Percentiles rank a stretch among this genome's conserved stretches.
Conservation (phyloP, 2,329 filamentous ascomycete species). For the Fusarium coffeatum region DNA sequence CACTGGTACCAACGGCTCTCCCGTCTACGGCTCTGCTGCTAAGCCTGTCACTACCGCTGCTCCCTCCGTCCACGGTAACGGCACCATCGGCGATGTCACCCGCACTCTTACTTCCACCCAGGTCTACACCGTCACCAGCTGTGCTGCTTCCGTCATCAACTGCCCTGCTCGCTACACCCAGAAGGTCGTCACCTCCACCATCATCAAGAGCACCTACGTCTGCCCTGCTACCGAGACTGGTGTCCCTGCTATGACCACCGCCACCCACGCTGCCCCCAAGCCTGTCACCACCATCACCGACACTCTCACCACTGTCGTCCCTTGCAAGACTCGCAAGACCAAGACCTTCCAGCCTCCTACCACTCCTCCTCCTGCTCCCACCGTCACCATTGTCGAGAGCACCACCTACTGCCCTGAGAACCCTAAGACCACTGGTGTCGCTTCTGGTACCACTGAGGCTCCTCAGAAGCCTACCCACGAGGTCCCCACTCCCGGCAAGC, state of each 20-base stretch:
- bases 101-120: conserved; percentile 43
- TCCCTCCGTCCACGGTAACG: neutral
- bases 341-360: conserved; percentile 44
- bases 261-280: conserved; percentile 16
- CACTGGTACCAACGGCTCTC: neutral
- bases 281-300: conserved; percentile 42
- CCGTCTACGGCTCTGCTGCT: neutral
- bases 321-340: conserved; percentile 42
- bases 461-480: neutral
- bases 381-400: conserved; percentile 39
- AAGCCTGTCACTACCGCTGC: conserved; percentile 4
- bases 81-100: conserved; percentile 32
- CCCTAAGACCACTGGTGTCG: neutral
- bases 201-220: conserved; percentile 37
- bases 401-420: conserved; percentile 32
- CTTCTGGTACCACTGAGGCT: neutral
- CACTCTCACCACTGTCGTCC: conserved; percentile 43
- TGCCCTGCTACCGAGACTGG: conserved; percentile 41
- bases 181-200: conserved; percentile 46
- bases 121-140: conserved; percentile 52
- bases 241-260: conserved; percentile 17
- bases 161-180: conserved; percentile 54
- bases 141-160: conserved; percentile 53
- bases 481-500: neutral
- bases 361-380: conserved; percentile 28